Evolutionary conservation across 2,329 filamentous ascomycete genomes (phyloP).

Genomic region (Colletotrichum sp.): DNA sequence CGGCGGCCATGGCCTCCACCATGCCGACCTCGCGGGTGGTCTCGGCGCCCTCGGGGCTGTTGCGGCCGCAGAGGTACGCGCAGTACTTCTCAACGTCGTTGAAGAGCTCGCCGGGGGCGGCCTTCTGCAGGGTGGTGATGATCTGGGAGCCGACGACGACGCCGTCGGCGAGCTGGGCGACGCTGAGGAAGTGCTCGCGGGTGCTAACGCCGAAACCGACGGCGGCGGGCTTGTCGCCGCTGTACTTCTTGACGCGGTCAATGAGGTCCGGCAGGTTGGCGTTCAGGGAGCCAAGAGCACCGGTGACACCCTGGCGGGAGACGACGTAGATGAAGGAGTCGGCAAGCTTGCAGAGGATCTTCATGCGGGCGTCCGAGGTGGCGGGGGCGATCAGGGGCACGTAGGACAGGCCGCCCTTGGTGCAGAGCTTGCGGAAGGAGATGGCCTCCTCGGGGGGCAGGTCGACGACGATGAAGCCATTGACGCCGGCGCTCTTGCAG

Average conservation of each 20-base stretch:
- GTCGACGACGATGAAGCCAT: constrained; percentile 97
- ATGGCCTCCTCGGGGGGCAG: constrained; percentile 95
- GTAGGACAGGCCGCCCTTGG: constrained; percentile 83
- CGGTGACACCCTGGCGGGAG: constrained; percentile 95
- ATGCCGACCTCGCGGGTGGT: constrained; percentile 71
- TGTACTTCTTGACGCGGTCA: constrained; percentile 87
- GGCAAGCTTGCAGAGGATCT: constrained; percentile 92
- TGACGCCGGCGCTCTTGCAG: constrained; percentile 83
- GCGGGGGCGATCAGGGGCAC: constrained; percentile 95
- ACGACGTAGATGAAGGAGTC: constrained; percentile 99
- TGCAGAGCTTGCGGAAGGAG: constrained; percentile 86
- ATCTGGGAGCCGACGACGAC: constrained; percentile 98
- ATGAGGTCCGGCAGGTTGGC: constrained; percentile 82
- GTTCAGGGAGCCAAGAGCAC: constrained; percentile 83
- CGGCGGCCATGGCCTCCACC: constrained; percentile 68
- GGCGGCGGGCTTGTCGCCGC: constrained; percentile 86
- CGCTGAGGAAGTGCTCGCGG: constrained; percentile 87
- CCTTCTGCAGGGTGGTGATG: constrained; percentile 77
- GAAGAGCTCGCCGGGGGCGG: constrained; percentile 67
- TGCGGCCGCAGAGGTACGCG: constrained; percentile 65
- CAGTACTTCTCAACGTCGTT: constrained; percentile 88
- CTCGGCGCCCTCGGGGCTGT: constrained; percentile 34
- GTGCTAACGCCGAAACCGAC: constrained; percentile 98
- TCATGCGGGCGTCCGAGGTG: constrained; percentile 93
- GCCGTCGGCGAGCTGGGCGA: constrained; percentile 85